Evolutionary conservation across 2,329 filamentous ascomycete genomes (phyloP).

Genomic region (Immersiporthe knoxdaviesiana): DNA sequence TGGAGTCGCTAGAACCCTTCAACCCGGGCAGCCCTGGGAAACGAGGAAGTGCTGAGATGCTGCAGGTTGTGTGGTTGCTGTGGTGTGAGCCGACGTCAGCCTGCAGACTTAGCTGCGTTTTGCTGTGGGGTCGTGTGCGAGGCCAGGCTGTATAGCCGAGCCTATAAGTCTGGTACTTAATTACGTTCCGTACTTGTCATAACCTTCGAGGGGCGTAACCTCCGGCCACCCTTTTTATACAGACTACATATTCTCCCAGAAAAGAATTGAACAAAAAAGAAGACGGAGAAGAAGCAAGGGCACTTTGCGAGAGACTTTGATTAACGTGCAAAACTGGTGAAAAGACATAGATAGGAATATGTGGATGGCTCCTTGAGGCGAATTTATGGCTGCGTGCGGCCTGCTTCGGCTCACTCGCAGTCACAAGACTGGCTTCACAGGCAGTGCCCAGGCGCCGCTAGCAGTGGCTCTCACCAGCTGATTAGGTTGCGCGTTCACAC

Average conservation of each 20-base stretch:
- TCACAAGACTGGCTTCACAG: background rate
- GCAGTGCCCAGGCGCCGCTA: background rate
- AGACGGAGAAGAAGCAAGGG: too few relatives aligned
- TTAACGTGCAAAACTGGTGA: background rate
- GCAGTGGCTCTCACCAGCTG: background rate
- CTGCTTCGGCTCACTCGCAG: background rate
- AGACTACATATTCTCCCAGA: too few relatives aligned
- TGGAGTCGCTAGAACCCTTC: background rate
- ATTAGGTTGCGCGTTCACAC: background rate
- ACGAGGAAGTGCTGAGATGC: background rate
- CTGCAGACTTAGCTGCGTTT: slow-evolving; percentile 8
- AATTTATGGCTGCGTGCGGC: too few relatives aligned
- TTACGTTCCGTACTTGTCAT: too few relatives aligned
- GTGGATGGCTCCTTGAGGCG: background rate
- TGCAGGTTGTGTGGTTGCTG: too few relatives aligned
- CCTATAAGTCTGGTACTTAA: background rate
- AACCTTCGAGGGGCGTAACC: too few relatives aligned
- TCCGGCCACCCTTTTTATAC: too few relatives aligned
- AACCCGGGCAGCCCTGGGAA: background rate
- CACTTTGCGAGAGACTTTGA: too few relatives aligned
- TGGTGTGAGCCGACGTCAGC: slow-evolving; percentile 13
- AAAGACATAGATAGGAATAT: background rate
- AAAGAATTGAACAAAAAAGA: too few relatives aligned
- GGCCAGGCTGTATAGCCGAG: background rate
- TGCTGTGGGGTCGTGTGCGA: slow-evolving; percentile 7